These are phyloP conservation scores for Globisporangium middletonii DNA, from an alignment of 352 stramenopile species.

Conservation along the genomic window DNA sequence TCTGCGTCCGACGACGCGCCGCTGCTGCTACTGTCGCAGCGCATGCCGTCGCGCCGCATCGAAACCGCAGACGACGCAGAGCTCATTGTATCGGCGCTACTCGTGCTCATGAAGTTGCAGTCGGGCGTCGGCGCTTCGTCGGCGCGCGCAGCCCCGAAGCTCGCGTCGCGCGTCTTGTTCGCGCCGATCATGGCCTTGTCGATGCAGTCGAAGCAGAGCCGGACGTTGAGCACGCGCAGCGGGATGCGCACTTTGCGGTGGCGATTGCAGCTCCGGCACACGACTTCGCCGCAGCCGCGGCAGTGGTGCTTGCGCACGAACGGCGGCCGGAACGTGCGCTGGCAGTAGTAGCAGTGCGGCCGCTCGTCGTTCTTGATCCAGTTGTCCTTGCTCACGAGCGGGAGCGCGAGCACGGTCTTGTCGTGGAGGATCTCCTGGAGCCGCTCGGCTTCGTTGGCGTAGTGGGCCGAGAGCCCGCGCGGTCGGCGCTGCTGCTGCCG, in stretches of 20 bases:
- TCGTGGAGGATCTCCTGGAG: slow-evolving; percentile 54
- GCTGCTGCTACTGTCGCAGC: slow-evolving; percentile 15
- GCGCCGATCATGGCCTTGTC: slow-evolving; percentile 51
- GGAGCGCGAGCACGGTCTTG: slow-evolving; percentile 43
- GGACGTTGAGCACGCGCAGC: slow-evolving; percentile 22
- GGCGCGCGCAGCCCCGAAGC: slow-evolving; percentile 3
- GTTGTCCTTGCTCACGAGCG: slow-evolving; percentile 53
- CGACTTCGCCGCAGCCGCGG: slow-evolving; percentile 69
- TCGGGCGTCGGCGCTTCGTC: slow-evolving; percentile 11
- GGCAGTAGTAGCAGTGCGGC: slow-evolving; percentile 73
- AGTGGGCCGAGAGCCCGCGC: slow-evolving; percentile 40
- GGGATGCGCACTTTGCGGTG: slow-evolving; percentile 46
- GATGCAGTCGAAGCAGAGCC: slow-evolving; percentile 77
- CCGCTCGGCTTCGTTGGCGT: slow-evolving; percentile 46
- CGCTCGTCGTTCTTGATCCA: slow-evolving; percentile 72
- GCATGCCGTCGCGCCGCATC: slow-evolving; percentile 25
- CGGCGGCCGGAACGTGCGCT: slow-evolving; percentile 62
- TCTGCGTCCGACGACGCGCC: slow-evolving; percentile 10
- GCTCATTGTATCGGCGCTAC: slow-evolving; percentile 23
- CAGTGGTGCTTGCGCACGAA: slow-evolving; percentile 76
- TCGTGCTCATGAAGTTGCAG: slow-evolving; percentile 16
- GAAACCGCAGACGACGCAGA: slow-evolving; percentile 18
- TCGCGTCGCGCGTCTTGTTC: slow-evolving; percentile 8
- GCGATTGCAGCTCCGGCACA: slow-evolving; percentile 70
- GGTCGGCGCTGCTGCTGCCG: slow-evolving; percentile 17